Base-by-base conservation (phyloP, 345 rosid genomes). In the Populus nigra region DNA sequence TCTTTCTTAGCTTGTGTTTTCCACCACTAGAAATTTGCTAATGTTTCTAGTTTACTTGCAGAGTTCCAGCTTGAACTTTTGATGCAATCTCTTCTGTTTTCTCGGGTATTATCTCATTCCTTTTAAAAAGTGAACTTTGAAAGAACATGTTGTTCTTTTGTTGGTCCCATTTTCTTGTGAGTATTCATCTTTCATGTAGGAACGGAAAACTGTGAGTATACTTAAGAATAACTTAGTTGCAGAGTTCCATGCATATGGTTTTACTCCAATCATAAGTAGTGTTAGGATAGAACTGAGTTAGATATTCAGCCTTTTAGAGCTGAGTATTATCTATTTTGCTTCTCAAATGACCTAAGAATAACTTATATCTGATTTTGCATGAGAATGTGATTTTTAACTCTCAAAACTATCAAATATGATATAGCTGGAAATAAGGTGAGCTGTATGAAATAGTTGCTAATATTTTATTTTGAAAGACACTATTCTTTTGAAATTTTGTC, bases 21-120 rank as follows among this genome's bases (percentile, higher is more conserved):
- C 65, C 22, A 47, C n/a, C 18, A 50, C 35, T 39, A 47, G 12
- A 61, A 59, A 63, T 75, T 69, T 53, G 22, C 41, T 77, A 38
- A 81, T 50, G 22, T 16, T 74, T 76, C 79, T 23, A 71, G 61
- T 84, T 77, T 81, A 31, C 55, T 61, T 86, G 91, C 95, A 96
- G 99, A 94, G 75, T 96, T 93, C 81, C 96, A 88, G 88, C 97
- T 96, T 81, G 99, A 96, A 63, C 90, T 96, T 82, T 80, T 96
- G 84, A 88, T 96, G 97, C 99, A 96, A 82, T 92, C 98, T 45
- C 95, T 96, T 75, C 81, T 84, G 75, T 96, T 96, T 87, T 93
- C 99, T 75, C 93, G 99, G 90, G 99, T 96, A 90, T 67, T 79
- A 63, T 79, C 72, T 81, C 41, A 31, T 81, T 43, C 65, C 50